A percentile compares a stretch with the other conserved stretches of the same genome.
Conservation (phyloP, 139 green algal genomes). For the Choricystis sp. region DNA sequence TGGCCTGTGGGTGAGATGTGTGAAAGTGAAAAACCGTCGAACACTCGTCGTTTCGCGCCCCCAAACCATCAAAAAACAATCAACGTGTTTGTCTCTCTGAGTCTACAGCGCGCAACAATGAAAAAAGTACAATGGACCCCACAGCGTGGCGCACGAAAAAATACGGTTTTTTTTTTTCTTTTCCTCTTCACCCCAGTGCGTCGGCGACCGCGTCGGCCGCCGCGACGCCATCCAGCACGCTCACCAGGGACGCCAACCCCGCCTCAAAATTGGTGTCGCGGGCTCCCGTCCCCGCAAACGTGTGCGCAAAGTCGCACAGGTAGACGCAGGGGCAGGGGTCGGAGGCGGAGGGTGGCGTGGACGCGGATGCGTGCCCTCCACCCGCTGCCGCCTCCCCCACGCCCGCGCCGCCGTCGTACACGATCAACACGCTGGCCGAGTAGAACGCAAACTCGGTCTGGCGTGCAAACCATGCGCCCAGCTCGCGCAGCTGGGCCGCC, state of each 20-base stretch:
- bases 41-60: no score
- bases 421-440: constrained; percentile 49
- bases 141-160: no score
- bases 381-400: background rate
- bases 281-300: constrained; percentile 15
- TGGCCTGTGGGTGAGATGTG: no score
- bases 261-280: background rate
- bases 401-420: constrained; percentile 57
- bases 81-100: no score
- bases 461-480: constrained; percentile 41
- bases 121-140: no score
- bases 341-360: background rate
- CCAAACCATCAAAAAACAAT: no score
- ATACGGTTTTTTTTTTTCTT: background rate
- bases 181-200: background rate
- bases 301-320: constrained; percentile 76
- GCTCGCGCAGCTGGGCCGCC: constrained; percentile 36
- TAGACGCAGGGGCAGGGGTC: constrained; percentile 12
- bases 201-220: background rate
- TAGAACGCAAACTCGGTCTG: constrained; percentile 64
- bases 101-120: no score
- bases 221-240: background rate
- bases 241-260: background rate
- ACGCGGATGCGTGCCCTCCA: background rate
- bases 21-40: no score